A percentile compares a stretch with the other conserved stretches of the same genome.
Conservation (phyloP, 805 yeast species). For the Yarrowia porcina region DNA sequence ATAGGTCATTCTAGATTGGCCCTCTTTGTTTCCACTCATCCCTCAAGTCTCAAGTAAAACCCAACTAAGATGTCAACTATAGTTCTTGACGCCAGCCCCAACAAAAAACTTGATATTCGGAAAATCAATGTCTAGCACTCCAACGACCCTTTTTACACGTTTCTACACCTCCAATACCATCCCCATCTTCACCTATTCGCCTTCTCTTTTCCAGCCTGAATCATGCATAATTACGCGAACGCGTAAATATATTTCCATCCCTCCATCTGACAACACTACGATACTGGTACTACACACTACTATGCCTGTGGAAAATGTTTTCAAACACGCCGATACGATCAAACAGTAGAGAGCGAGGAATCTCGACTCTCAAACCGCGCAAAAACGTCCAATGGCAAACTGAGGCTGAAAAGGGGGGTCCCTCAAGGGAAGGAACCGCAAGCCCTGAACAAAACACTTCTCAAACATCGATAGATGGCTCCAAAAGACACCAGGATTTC, state of each 20-base stretch:
- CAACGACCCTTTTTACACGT: background rate
- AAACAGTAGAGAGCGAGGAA: background rate
- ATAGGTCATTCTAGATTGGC: too few relatives aligned
- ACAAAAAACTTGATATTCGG: too few relatives aligned
- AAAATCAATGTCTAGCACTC: too few relatives aligned
- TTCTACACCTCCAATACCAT: background rate
- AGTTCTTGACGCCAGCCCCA: too few relatives aligned
- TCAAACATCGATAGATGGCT: background rate
- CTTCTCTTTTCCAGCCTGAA: too few relatives aligned
- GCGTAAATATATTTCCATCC: background rate
- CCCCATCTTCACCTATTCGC: too few relatives aligned
- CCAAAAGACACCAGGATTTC: slow-evolving; percentile 1
- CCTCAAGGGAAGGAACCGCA: background rate
- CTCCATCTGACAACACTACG: background rate
- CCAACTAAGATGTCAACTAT: too few relatives aligned
- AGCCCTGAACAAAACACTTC: background rate
- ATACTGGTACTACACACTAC: background rate
- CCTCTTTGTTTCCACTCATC: too few relatives aligned
- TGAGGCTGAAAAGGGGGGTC: background rate
- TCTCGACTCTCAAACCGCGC: background rate
- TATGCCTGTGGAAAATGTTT: background rate
- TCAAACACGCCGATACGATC: slow-evolving; percentile 12
- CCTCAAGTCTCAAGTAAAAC: too few relatives aligned
- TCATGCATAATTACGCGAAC: background rate
- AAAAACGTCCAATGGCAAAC: slow-evolving; percentile 3